phyloP scores from a whole-genome alignment of 805 yeast species.

The Brettanomyces sp. region DNA sequence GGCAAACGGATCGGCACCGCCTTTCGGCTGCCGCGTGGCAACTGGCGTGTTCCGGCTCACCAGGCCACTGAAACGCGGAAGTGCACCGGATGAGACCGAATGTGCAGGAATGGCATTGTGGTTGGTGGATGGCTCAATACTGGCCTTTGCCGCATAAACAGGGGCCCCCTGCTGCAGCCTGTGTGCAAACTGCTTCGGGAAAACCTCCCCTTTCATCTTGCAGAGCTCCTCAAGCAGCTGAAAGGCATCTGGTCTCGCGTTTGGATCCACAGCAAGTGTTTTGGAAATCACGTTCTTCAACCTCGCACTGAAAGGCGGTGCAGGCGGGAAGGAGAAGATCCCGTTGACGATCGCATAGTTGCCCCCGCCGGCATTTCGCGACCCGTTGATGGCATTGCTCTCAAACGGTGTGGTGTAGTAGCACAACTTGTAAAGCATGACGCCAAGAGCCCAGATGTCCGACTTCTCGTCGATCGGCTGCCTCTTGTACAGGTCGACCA shows the following conservation, averaged over 20 bases:
- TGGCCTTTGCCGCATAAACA: neutral
- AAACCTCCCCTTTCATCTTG: constrained; percentile 42
- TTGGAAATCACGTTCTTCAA: constrained; percentile 56
- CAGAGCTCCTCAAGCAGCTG: constrained; percentile 65
- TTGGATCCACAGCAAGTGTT: constrained; percentile 56
- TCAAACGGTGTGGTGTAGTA: constrained; percentile 83
- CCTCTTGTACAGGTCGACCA: constrained; percentile 63
- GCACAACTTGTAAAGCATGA: constrained; percentile 66
- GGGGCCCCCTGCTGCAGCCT: neutral
- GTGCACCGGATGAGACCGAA: too few relatives aligned
- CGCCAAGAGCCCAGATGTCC: constrained; percentile 81
- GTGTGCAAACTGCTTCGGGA: constrained; percentile 17
- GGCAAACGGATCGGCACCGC: too few relatives aligned
- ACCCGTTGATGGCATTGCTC: constrained; percentile 28
- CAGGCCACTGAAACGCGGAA: too few relatives aligned
- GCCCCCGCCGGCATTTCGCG: constrained; percentile 28
- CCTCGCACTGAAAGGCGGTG: constrained; percentile 51
- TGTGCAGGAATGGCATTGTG: too few relatives aligned
- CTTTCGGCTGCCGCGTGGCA: too few relatives aligned
- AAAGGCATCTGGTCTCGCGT: constrained; percentile 62
- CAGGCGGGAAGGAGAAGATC: constrained; percentile 39
- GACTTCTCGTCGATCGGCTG: constrained; percentile 73
- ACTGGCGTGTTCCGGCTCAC: too few relatives aligned
- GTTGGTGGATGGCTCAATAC: neutral
- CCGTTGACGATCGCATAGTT: constrained; percentile 58